These are phyloP conservation scores for Agarophyton chilense DNA, from an alignment of 23 red algal genomes.

Conservation along the genomic window DNA sequence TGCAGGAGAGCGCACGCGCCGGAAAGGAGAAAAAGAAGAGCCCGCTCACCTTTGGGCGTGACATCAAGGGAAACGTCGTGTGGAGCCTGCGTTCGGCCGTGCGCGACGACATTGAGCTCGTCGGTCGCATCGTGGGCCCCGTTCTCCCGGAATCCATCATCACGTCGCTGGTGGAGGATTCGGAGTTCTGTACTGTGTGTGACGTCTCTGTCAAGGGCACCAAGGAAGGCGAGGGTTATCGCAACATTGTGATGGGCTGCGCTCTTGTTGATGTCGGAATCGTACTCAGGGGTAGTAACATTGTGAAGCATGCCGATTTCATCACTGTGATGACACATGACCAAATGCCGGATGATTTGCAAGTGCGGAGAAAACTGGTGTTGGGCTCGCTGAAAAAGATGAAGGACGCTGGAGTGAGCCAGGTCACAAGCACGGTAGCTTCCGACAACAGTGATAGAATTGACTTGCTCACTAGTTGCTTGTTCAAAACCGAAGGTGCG, in stretches of 20 bases:
- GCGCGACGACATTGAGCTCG: constrained; percentile 32
- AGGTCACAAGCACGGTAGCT: constrained; percentile 11
- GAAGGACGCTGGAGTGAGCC: constrained; percentile 41
- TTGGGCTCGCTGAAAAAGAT: constrained; percentile 62
- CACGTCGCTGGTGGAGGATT: constrained; percentile 20
- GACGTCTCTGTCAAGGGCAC: constrained; percentile 62
- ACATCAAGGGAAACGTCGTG: constrained; percentile 63
- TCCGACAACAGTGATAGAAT: not conserved
- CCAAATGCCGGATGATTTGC: constrained; percentile 9
- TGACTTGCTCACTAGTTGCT: constrained; percentile 26
- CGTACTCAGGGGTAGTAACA: not conserved
- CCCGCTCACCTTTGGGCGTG: constrained; percentile 40
- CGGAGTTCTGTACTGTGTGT: constrained; percentile 39
- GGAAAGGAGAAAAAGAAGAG: constrained; percentile 50
- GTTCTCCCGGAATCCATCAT: constrained; percentile 16
- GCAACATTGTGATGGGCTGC: constrained; percentile 17
- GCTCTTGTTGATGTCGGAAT: constrained; percentile 41
- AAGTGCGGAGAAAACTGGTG: constrained; percentile 53
- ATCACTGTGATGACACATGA: constrained; percentile 1
- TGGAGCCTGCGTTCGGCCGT: constrained; percentile 48
- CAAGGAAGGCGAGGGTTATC: constrained; percentile 67
- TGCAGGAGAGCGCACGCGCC: constrained; percentile 6
- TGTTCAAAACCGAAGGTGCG: constrained; percentile 40
- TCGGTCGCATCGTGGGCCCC: constrained; percentile 6
- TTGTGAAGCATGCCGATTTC: constrained; percentile 33